phyloP scores from a whole-genome alignment of 1,284 basidiomycete genomes.

The Ganoderma lucidum region DNA sequence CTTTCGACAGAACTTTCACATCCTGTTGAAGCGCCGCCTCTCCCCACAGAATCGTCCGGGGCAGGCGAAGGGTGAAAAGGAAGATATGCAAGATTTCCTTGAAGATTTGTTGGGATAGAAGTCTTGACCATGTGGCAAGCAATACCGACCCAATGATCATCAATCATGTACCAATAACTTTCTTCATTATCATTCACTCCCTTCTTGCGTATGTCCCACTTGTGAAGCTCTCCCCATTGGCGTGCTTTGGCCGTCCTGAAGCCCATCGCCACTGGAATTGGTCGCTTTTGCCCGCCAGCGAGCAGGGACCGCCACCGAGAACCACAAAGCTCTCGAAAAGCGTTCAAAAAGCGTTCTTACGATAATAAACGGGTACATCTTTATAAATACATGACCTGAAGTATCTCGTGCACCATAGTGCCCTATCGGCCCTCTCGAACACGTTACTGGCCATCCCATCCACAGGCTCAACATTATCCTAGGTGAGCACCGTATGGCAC shows the following conservation, averaged over 20 bases:
- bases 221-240: neutral
- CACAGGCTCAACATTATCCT: neutral
- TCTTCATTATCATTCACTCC: neutral
- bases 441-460: neutral
- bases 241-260: neutral
- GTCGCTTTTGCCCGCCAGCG: neutral
- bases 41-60: slow-evolving; percentile 49
- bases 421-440: neutral
- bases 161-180: neutral
- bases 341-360: neutral
- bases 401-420: neutral
- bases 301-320: neutral
- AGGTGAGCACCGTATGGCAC: neutral
- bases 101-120: slow-evolving; percentile 63
- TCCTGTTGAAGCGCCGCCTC: slow-evolving; percentile 60
- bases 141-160: neutral
- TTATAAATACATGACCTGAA: neutral
- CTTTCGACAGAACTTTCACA: slow-evolving; percentile 40
- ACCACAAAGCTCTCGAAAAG: neutral
- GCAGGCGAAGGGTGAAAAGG: slow-evolving; percentile 55
- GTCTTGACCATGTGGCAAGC: neutral
- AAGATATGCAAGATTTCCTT: slow-evolving; percentile 76
- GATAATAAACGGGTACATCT: neutral
- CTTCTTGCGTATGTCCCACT: neutral
- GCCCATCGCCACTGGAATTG: neutral